Percentiles rank a stretch among this genome's conserved stretches.
These are phyloP conservation scores for Oidium heveae DNA, from an alignment of 2,329 filamentous ascomycete species.

Conservation along the genomic window DNA sequence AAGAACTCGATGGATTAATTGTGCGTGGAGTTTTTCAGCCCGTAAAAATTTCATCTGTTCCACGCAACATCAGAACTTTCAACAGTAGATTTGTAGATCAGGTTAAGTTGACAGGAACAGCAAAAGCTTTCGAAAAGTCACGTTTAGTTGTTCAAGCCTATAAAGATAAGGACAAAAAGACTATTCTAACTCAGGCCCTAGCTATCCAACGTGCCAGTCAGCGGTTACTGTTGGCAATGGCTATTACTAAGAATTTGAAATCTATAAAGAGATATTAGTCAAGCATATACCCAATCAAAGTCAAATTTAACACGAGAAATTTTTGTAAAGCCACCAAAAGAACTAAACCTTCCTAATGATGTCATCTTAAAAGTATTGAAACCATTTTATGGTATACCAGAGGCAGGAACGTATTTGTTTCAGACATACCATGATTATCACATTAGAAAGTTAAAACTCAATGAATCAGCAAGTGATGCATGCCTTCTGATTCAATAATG, in stretches of 20 bases:
- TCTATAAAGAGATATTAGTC: background rate
- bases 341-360: background rate
- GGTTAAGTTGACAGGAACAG: background rate
- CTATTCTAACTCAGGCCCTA: background rate
- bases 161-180: background rate
- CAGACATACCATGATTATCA: conserved; percentile 1
- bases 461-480: conserved; percentile 1
- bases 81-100: background rate
- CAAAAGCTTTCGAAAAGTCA: background rate
- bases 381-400: background rate
- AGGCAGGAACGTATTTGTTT: background rate
- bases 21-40: background rate
- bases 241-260: background rate
- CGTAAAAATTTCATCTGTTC: background rate
- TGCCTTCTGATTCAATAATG: conserved; percentile 1
- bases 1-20: background rate
- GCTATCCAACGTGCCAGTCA: background rate
- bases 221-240: background rate
- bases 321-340: background rate
- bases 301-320: background rate
- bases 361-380: background rate
- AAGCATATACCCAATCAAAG: background rate
- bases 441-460: background rate
- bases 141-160: background rate
- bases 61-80: background rate